Conservation (phyloP, 257 asterid species). For the Ilex aquifolium region DNA sequence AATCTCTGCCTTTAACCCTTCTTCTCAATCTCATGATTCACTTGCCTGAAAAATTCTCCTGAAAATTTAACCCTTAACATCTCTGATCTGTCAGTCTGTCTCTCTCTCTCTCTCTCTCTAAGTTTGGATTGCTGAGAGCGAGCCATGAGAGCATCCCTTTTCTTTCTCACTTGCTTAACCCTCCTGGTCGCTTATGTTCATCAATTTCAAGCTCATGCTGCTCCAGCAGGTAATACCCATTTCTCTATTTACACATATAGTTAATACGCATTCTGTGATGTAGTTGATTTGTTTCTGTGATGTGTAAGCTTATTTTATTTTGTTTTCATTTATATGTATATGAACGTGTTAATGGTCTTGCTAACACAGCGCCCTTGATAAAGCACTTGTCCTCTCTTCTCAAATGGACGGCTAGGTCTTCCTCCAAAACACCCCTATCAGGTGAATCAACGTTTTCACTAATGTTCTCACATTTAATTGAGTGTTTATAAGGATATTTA, state of each 20-base stretch:
- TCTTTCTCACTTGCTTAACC: conserved; percentile 34
- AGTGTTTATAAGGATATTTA: background rate
- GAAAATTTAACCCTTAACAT: background rate
- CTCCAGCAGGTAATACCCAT: conserved; percentile 67
- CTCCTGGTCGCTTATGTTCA: conserved; percentile 33
- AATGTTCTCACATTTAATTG: background rate
- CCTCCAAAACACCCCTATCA: conserved; percentile 71
- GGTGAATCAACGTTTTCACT: conserved; percentile 29
- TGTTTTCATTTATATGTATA: background rate
- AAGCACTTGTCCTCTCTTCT: conserved; percentile 76
- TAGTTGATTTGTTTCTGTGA: conserved; percentile 11
- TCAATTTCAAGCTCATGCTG: conserved; percentile 68
- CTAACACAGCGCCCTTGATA: conserved; percentile 63
- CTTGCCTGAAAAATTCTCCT: conserved; percentile 2
- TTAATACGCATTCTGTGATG: conserved; percentile 5
- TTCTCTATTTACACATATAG: background rate
- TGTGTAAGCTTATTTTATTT: conserved; percentile 8
- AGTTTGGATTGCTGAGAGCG: conserved; percentile 13
- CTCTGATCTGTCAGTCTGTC: conserved; percentile 35
- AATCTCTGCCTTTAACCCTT: conserved; percentile 1
- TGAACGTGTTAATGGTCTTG: conserved; percentile 5
- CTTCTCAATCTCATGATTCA: conserved; percentile 1
- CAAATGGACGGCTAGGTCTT: conserved; percentile 71
- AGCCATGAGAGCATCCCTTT: conserved; percentile 43
- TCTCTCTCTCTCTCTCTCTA: conserved; percentile 20